These are phyloP conservation scores for Hypsizygus ulmarius DNA, from an alignment of 1,284 basidiomycete genomes.

Conservation along the genomic window DNA sequence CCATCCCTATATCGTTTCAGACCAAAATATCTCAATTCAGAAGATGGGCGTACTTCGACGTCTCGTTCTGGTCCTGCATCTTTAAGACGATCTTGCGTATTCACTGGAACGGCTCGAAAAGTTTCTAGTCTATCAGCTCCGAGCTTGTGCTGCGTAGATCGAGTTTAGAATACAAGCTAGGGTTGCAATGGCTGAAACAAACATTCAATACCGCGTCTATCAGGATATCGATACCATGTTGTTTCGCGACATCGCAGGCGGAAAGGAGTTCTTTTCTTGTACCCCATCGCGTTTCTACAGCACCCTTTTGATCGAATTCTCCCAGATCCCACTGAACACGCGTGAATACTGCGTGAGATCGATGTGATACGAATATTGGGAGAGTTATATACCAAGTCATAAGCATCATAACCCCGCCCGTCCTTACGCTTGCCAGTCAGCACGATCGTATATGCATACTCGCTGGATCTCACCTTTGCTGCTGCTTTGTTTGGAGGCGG, in stretches of 20 bases:
- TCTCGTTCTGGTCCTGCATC: constrained; percentile 60
- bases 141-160: constrained; percentile 62
- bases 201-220: constrained; percentile 81
- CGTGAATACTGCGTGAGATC: not conserved
- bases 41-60: constrained; percentile 56
- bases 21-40: not conserved
- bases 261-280: constrained; percentile 77
- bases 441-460: not conserved
- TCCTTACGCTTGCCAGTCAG: constrained; percentile 34
- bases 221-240: constrained; percentile 61
- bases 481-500: constrained; percentile 78
- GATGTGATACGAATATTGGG: not conserved
- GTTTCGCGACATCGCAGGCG: constrained; percentile 59
- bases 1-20: constrained; percentile 59
- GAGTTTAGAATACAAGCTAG: constrained; percentile 5
- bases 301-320: constrained; percentile 87
- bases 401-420: constrained; percentile 77
- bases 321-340: constrained; percentile 79
- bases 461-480: constrained; percentile 40
- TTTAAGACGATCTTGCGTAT: constrained; percentile 59
- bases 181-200: constrained; percentile 19
- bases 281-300: constrained; percentile 87
- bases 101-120: constrained; percentile 76
- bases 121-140: constrained; percentile 82
- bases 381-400: constrained; percentile 57